These are phyloP conservation scores for Paracoccidioides brasiliensis DNA, from an alignment of 2,329 filamentous ascomycete species.

Conservation along the genomic window DNA sequence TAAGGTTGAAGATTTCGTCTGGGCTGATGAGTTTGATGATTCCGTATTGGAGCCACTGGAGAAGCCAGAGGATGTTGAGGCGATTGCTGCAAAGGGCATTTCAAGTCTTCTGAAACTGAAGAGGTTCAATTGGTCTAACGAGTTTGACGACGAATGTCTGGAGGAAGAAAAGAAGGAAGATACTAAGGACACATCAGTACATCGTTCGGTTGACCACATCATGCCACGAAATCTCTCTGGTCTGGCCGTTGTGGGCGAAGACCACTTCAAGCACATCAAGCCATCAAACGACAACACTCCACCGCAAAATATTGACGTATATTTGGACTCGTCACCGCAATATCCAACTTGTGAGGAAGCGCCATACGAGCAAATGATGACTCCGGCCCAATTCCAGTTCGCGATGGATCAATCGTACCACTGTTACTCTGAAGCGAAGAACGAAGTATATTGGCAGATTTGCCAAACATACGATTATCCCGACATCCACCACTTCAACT, in stretches of 20 bases:
- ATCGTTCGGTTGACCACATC: background rate
- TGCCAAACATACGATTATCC: background rate
- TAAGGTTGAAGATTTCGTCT: conserved; percentile 2
- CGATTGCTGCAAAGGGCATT: background rate
- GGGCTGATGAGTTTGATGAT: conserved; percentile 2
- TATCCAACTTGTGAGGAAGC: background rate
- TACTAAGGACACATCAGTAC: background rate
- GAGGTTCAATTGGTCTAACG: conserved; percentile 2
- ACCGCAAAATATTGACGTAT: background rate
- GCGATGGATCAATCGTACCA: background rate
- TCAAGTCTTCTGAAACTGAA: background rate
- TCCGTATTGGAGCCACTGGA: background rate
- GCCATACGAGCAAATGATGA: background rate
- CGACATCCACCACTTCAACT: conserved; percentile 12
- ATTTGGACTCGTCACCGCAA: background rate
- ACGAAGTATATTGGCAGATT: background rate
- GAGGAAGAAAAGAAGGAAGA: background rate
- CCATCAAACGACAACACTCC: background rate
- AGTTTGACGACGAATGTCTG: background rate
- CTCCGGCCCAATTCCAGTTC: background rate
- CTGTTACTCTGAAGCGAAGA: background rate
- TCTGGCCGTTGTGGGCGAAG: background rate
- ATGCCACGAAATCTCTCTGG: background rate
- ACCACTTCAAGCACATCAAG: background rate
- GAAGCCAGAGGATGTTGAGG: background rate